Conservation (phyloP, 306 rosid genomes). For the Herpetospermum pedunculosum region DNA sequence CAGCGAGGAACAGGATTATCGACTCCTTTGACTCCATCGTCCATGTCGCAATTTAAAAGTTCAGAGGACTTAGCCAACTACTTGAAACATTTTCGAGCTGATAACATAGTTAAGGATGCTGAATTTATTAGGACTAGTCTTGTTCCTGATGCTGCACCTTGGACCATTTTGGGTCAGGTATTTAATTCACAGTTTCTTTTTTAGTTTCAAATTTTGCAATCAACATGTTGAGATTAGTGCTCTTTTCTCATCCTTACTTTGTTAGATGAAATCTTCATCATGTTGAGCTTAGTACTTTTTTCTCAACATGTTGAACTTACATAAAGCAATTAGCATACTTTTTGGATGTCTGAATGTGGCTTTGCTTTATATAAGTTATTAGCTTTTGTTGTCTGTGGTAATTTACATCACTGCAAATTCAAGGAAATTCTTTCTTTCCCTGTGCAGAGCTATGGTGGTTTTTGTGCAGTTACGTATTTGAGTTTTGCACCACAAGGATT, state of each 20-base stretch:
- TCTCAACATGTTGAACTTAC: neutral
- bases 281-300: neutral
- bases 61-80: constrained; percentile 48
- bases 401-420: neutral
- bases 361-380: neutral
- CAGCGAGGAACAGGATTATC: constrained; percentile 99
- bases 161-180: constrained; percentile 96
- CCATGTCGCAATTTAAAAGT: constrained; percentile 66
- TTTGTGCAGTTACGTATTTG: constrained; percentile 86
- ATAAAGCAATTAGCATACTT: neutral
- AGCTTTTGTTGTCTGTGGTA: neutral
- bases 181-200: constrained; percentile 10
- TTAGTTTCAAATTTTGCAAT: constrained; percentile 8
- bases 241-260: neutral
- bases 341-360: neutral
- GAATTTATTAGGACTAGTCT: constrained; percentile 71
- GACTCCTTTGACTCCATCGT: constrained; percentile 73
- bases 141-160: constrained; percentile 78
- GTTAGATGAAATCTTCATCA: neutral
- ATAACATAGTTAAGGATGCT: constrained; percentile 81
- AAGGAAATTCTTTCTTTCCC: constrained; percentile 2
- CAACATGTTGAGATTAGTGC: constrained; percentile 9
- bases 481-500: constrained; percentile 88
- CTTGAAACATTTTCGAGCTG: constrained; percentile 79
- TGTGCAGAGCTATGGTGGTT: constrained; percentile 84